These are phyloP conservation scores for Picea sitchensis DNA, from an alignment of 75 land plant species.

Conservation along the genomic window DNA sequence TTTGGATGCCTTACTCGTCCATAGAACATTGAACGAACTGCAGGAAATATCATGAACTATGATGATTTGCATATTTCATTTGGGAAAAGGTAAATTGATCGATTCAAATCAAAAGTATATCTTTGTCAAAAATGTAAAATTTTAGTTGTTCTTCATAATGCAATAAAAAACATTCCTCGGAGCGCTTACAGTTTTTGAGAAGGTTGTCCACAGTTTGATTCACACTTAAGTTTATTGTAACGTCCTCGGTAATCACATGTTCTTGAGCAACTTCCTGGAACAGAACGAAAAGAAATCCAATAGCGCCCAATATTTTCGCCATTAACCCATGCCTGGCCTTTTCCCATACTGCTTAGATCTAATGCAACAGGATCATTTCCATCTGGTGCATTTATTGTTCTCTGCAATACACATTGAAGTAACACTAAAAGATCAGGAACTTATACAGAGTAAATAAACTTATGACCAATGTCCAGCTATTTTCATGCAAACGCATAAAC, in stretches of 20 bases:
- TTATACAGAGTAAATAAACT: not conserved
- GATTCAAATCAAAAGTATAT: not conserved
- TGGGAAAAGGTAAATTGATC: not conserved
- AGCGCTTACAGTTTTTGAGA: slow-evolving; percentile 36
- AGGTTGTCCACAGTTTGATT: slow-evolving; percentile 41
- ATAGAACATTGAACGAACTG: too few species aligned
- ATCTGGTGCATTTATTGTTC: slow-evolving; percentile 68
- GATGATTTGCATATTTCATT: too few species aligned
- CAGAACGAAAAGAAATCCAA: slow-evolving; percentile 62
- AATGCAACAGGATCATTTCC: slow-evolving; percentile 78
- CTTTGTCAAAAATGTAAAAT: slow-evolving; percentile 13
- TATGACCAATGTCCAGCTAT: not conserved
- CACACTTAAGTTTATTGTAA: slow-evolving; percentile 27
- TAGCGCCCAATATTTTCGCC: slow-evolving; percentile 82
- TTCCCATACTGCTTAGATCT: slow-evolving; percentile 75
- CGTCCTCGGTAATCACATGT: slow-evolving; percentile 40
- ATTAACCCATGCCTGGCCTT: slow-evolving; percentile 87
- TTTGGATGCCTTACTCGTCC: too few species aligned
- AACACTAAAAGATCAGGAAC: not conserved
- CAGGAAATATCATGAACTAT: too few species aligned
- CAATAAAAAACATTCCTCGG: not conserved
- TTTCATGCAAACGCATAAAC: not conserved
- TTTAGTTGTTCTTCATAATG: not conserved
- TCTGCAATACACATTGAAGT: slow-evolving; percentile 18
- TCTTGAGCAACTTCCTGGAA: slow-evolving; percentile 37